Base-by-base conservation (phyloP, 2,329 filamentous ascomycete species). In the Cordyceps cicadae region DNA sequence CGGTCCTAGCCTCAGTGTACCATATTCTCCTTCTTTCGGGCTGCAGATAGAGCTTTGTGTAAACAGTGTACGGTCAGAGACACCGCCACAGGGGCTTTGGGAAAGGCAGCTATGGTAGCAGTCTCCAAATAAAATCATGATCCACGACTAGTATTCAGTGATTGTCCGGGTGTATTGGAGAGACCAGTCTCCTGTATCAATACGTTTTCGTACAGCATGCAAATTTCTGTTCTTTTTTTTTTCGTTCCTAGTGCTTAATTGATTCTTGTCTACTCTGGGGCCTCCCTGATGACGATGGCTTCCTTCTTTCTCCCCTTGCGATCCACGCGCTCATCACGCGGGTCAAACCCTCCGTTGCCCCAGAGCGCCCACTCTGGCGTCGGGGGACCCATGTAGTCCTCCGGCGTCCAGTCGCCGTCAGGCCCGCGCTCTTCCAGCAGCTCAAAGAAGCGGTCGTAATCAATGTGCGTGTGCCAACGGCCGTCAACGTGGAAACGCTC, bases 351-450 rank as follows among this genome's bases (percentile, higher is more conserved):
- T 2, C 93, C 93, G 65, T 92, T 90, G 0, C 93, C 94, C 91
- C 92, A 97, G 19, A 88, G 85, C 11, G 93, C 93, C 94, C 93
- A 97, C 70, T 96, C 91, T 0, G 92, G 90, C 43, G 92, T 97
- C 66, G 88, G 82, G 46, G 80, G 81, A 4, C 87, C 89, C 79
- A 96, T 89, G 75, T 97, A 97, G 70, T 97, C 92, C 75, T 96
- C 91, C 0, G 93, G 92, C 9, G 77, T 80, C 79, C 95, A 97
- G 14, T 89, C 82, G 19, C 82, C 83, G 39, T 89, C 83, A 7
- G 78, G 73, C 17, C 81, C 78, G 64, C 83, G 80, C 70, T 85
- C 83, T 73, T 96, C 90, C 11, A 95, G 79, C 63, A 94, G 81
- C 65, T 90, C 79, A 72, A 97, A 97, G 79, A 97, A 97, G 62